These are phyloP conservation scores for Viola odorata DNA, from an alignment of 345 rosid species.

Conservation along the genomic window DNA sequence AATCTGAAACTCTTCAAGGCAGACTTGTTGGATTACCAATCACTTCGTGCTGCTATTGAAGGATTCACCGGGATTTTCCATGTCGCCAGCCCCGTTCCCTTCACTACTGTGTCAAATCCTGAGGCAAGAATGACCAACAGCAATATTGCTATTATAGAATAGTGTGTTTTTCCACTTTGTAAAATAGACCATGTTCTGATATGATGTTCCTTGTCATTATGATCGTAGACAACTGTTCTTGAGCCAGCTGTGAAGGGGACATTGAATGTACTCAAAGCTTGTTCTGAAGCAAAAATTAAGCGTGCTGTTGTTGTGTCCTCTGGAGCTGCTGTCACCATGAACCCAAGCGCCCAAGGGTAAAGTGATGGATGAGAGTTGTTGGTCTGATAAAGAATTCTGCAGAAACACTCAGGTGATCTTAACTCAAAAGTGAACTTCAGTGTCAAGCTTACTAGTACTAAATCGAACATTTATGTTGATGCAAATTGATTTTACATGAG, in stretches of 20 bases:
- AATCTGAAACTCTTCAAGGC: conserved; percentile 64
- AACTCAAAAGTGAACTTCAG: background rate
- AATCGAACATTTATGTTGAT: background rate
- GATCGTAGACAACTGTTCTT: conserved; percentile 41
- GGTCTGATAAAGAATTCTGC: conserved; percentile 62
- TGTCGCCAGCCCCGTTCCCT: conserved; percentile 62
- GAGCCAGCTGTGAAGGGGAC: conserved; percentile 71
- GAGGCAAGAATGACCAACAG: conserved; percentile 14
- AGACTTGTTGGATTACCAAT: conserved; percentile 44
- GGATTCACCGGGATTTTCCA: conserved; percentile 70
- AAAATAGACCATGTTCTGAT: background rate
- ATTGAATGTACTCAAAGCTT: conserved; percentile 56
- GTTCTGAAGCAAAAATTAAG: conserved; percentile 48
- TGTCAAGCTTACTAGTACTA: conserved; percentile 3
- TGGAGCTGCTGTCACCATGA: conserved; percentile 36
- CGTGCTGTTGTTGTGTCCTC: conserved; percentile 70
- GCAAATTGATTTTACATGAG: too few species aligned
- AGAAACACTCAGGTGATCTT: conserved; percentile 35
- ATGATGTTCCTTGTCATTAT: too few species aligned
- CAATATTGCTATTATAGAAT: conserved; percentile 21
- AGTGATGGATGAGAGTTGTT: conserved; percentile 48
- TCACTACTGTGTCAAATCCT: conserved; percentile 32
- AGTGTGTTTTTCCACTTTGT: background rate
- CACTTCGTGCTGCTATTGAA: conserved; percentile 37
- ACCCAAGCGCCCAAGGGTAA: conserved; percentile 48